Conservation (phyloP, 176 grass and related monocot genomes). For the sorghum (Sorghum bicolor) region DNA sequence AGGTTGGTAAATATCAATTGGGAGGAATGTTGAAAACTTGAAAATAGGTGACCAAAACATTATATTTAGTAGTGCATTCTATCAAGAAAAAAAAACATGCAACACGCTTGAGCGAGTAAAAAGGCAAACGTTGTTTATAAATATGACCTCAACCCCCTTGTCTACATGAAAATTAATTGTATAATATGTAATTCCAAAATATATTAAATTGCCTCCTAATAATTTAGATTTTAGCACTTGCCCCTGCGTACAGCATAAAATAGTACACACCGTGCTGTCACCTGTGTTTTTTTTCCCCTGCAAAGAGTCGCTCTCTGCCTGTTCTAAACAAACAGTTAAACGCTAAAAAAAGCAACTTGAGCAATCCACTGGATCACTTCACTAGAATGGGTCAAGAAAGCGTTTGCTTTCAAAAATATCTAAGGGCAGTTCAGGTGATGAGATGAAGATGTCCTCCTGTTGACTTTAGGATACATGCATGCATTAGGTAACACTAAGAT, state of each 20-base stretch:
- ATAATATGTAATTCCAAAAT: no score
- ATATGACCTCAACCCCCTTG: not conserved
- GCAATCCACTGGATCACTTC: not conserved
- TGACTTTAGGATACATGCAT: conserved; percentile 18
- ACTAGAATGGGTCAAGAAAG: conserved; percentile 11
- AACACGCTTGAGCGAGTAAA: not conserved
- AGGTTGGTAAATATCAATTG: no score
- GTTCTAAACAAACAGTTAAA: not conserved
- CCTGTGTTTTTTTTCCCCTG: not conserved
- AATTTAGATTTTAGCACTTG: not conserved
- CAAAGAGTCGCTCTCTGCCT: not conserved
- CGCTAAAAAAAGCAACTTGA: not conserved
- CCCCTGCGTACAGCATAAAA: not conserved
- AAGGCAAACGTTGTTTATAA: not conserved
- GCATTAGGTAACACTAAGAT: not conserved
- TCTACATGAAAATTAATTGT: no score
- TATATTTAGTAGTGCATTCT: no score
- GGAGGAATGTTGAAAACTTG: not conserved
- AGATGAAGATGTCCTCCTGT: not conserved
- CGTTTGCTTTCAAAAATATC: not conserved
- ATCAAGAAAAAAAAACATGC: not conserved
- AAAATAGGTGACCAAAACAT: not conserved
- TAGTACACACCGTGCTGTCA: not conserved
- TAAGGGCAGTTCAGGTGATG: not conserved
- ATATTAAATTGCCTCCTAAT: not conserved